These are phyloP conservation scores for Hortiboletus campestris DNA, from an alignment of 768 basidiomycete genomes.

Conservation along the genomic window DNA sequence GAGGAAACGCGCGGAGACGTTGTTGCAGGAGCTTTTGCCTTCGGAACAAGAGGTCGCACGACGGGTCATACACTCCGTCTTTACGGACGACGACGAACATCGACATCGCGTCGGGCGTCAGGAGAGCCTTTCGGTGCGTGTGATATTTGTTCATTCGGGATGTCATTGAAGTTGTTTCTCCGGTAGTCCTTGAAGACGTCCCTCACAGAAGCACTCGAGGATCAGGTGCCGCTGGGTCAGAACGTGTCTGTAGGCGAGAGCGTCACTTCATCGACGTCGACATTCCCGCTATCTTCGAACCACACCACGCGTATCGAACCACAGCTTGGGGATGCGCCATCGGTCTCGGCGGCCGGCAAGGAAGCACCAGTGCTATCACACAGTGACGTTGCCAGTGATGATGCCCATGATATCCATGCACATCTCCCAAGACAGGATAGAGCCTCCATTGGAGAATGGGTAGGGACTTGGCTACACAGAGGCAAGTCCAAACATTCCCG, in stretches of 20 bases:
- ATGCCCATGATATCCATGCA: slow-evolving; percentile 10
- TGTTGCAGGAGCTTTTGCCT: slow-evolving; percentile 55
- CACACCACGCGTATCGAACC: neutral
- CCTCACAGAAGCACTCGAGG: slow-evolving; percentile 46
- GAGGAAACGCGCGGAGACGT: slow-evolving; percentile 47
- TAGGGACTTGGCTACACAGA: slow-evolving; percentile 73
- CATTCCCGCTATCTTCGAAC: neutral
- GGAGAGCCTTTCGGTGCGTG: slow-evolving; percentile 57
- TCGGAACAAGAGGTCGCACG: slow-evolving; percentile 68
- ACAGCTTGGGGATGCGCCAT: slow-evolving; percentile 2
- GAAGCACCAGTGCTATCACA: slow-evolving; percentile 8
- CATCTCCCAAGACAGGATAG: slow-evolving; percentile 32
- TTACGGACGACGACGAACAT: slow-evolving; percentile 45
- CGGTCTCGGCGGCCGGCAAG: neutral
- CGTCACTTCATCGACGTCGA: slow-evolving; percentile 15
- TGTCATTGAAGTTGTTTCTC: neutral
- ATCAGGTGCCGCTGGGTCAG: slow-evolving; percentile 43
- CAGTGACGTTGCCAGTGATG: neutral
- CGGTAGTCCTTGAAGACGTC: slow-evolving; percentile 46
- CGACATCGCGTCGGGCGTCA: slow-evolving; percentile 51
- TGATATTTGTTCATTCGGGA: neutral
- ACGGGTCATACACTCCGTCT: slow-evolving; percentile 65
- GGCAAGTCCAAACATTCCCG: slow-evolving; percentile 38
- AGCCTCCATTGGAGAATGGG: slow-evolving; percentile 62
- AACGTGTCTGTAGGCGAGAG: slow-evolving; percentile 23